Percentiles rank a stretch among this genome's conserved stretches.
Conservation (phyloP, 805 yeast genomes). For the Pichia paraexigua region DNA sequence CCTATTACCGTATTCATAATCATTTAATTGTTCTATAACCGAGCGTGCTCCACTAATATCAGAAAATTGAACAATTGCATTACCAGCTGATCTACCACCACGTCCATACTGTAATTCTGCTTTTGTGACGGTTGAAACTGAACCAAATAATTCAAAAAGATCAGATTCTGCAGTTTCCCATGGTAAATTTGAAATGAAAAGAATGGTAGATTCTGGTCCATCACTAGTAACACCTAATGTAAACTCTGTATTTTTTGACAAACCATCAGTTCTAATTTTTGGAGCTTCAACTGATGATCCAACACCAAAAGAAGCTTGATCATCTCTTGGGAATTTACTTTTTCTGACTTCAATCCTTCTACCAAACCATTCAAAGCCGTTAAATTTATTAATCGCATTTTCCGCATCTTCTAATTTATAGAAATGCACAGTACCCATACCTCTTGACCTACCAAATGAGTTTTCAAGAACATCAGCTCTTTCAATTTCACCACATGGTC, state of each 20-base stretch:
- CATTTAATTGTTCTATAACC: constrained; percentile 68
- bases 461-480: constrained; percentile 74
- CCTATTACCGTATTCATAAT: constrained; percentile 81
- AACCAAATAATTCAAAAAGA: constrained; percentile 75
- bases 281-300: constrained; percentile 11
- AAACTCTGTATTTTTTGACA: constrained; percentile 42
- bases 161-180: constrained; percentile 84
- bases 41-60: constrained; percentile 58
- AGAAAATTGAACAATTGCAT: constrained; percentile 77
- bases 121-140: constrained; percentile 63
- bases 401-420: constrained; percentile 58
- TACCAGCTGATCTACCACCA: constrained; percentile 66
- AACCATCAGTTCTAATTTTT: constrained; percentile 11
- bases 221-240: constrained; percentile 57
- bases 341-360: constrained; percentile 73
- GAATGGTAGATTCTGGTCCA: constrained; percentile 51
- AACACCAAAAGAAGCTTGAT: constrained; percentile 9
- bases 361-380: constrained; percentile 68
- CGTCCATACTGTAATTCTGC: constrained; percentile 68
- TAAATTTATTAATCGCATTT: constrained; percentile 59
- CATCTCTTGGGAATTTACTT: constrained; percentile 36
- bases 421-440: constrained; percentile 77
- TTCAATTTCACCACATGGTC: constrained; percentile 65
- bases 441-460: constrained; percentile 69
- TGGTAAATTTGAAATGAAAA: constrained; percentile 76